Evolutionary conservation across 2,329 filamentous ascomycete genomes (phyloP), one percentile per base, ranked within the genome.

Genomic region (Xylaria sp.): DNA sequence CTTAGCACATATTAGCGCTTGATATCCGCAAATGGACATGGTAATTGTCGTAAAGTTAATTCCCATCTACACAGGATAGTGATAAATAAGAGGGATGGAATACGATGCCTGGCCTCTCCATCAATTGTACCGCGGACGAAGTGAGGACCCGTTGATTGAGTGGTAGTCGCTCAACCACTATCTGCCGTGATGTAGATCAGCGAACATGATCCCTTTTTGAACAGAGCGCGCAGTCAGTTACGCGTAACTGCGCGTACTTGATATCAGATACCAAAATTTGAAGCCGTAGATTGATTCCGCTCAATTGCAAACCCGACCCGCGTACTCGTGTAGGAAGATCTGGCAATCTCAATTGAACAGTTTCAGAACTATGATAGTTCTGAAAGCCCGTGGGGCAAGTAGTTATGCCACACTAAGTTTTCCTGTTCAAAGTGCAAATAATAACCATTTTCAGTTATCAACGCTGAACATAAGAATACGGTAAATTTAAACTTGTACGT

Each of bases 181-280:
- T 46, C 56, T 46, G 41, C 51, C 43, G 58, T 20, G 52, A 68
- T 18, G 52, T 49, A 54, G 57, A 68, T 68, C 62, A 61, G 28
- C 49, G 23, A 49, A 62, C 55, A n/a, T n/a, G 15, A 56, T 15
- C 23, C 12, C 23, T 20, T 31, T 43, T 20, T 0, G 39, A 58
- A 46, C 25, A 48, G 7, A 20, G 23, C 48, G 43, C 33, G 28
- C 28, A 28, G 28, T n/a, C 20, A 10, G 15, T 10, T 12, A 8
- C 2, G 31, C 7, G 31, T n/a, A 64, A 59, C 33, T 41, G 28
- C 12, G 13, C 25, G 9, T 39, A 33, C 54, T 56, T 18, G 52
- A 33, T 39, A 62, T 33, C n/a, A 12, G 48, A 58, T 13, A 52
- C 41, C 39, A 62, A 57, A 62, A 43, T 56, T 52, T 58, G 49